Base-by-base conservation (phyloP, 768 basidiomycete species). In the Boletus pseudopeckii region DNA sequence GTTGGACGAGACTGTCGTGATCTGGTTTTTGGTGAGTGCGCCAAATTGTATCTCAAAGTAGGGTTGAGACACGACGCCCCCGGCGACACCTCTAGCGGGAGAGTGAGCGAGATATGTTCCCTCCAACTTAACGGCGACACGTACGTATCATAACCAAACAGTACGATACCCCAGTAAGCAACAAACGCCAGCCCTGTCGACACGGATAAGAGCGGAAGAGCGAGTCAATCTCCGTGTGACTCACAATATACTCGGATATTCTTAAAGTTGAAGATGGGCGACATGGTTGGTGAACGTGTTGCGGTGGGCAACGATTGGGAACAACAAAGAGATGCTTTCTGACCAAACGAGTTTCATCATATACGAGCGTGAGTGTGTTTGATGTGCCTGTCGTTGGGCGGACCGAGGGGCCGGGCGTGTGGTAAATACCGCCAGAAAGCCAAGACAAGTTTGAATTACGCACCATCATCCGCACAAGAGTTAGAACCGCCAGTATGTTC, bases 91-190 rank as follows among this genome's bases (percentile, higher is more conserved):
- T 15, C 83, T 85, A 30, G n/a, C 0, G 1, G 56, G 24, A 56
- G 13, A 13, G 26, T 26, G 9, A 41, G 20, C 11, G 3, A 14
- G 26, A 38, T 10, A 28, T 20, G 15, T 7, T 5, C 11, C 8
- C 14, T 15, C 32, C 4, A n/a, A 15, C 3, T 4, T 11, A 18
- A 32, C 7, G 37, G 2, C 7, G 40, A 37, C 20, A 76, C 80
- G 53, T 63, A 85, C 81, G 84, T 83, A 66, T 88, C 88, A 61
- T 90, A 91, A 61, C 90, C 90, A 64, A 92, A 92, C 17, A 90
- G 74, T n/a, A 90, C 72, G 55, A 88, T 88, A 1, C 88, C 88
- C 84, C 84, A 87, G 68, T 89, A 90, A 0, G 77, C 83, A 54
- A 86, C 72, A 64, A 89, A 85, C 1, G 86, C 87, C 60, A 89